Conservation (phyloP, 768 basidiomycete genomes). For the Lentinus tigrinus region DNA sequence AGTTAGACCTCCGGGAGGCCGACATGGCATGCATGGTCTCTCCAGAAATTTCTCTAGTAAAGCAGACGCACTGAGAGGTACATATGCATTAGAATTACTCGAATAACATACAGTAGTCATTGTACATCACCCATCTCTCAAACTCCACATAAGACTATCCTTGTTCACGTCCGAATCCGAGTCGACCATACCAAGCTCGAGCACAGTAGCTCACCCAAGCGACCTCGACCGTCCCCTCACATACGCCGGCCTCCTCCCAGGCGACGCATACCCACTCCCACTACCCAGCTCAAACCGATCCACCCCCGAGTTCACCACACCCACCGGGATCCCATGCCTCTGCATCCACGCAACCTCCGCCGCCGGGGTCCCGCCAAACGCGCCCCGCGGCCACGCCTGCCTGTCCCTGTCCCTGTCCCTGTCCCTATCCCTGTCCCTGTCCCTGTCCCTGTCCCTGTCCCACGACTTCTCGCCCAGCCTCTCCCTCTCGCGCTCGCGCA, state of each 20-base stretch:
- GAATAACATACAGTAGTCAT: no score
- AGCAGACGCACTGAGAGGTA: no score
- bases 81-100: no score
- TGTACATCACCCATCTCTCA: no score
- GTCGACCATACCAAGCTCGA: no score
- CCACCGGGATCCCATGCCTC: neutral
- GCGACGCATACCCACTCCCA: neutral
- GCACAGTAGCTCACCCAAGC: neutral
- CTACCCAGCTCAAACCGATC: neutral
- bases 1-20: no score
- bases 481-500: neutral
- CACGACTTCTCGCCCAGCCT: no score
- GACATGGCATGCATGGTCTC: no score
- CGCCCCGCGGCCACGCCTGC: neutral
- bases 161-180: no score
- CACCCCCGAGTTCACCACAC: neutral
- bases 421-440: neutral
- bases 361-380: neutral
- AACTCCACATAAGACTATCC: no score
- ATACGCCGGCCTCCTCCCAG: conserved; percentile 8
- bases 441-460: neutral
- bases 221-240: conserved; percentile 18
- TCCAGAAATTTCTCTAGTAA: no score
- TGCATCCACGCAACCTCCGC: neutral
- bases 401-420: neutral